These are phyloP conservation scores for Backusella luteola DNA, from an alignment of 192 early-diverging fungal species.

Conservation along the genomic window DNA sequence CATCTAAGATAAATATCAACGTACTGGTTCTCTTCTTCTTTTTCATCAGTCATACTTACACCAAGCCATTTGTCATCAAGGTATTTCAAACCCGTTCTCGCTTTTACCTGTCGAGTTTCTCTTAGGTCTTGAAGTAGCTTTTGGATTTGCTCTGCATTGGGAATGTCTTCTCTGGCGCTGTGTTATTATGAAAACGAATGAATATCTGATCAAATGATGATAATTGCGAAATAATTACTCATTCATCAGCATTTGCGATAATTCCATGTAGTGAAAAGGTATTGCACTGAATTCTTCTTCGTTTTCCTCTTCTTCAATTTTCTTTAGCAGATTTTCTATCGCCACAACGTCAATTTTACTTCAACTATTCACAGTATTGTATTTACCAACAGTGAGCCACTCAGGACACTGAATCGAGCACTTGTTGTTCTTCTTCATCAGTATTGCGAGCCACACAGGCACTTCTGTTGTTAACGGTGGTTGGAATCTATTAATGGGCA, in stretches of 20 bases:
- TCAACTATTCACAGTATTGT: neutral
- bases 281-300: slow-evolving; percentile 62
- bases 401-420: slow-evolving; percentile 77
- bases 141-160: slow-evolving; percentile 65
- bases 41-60: slow-evolving; percentile 36
- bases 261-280: slow-evolving; percentile 82
- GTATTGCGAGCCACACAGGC: slow-evolving; percentile 86
- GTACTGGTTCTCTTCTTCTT: neutral
- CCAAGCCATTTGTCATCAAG: slow-evolving; percentile 71
- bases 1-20: slow-evolving; percentile 47
- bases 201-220: neutral
- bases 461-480: slow-evolving; percentile 76
- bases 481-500: slow-evolving; percentile 73
- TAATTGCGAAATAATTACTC: slow-evolving; percentile 42
- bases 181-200: neutral
- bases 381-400: slow-evolving; percentile 76
- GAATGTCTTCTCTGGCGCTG: slow-evolving; percentile 84
- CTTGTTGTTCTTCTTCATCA: slow-evolving; percentile 78
- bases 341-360: neutral
- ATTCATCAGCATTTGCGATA: slow-evolving; percentile 75
- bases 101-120: slow-evolving; percentile 81
- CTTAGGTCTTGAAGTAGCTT: slow-evolving; percentile 82
- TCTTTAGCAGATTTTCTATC: slow-evolving; percentile 59
- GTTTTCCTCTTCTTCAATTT: slow-evolving; percentile 68
- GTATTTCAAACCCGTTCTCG: slow-evolving; percentile 61